Conservation (phyloP, 1,284 basidiomycete genomes). For the Coniferiporia weirii region DNA sequence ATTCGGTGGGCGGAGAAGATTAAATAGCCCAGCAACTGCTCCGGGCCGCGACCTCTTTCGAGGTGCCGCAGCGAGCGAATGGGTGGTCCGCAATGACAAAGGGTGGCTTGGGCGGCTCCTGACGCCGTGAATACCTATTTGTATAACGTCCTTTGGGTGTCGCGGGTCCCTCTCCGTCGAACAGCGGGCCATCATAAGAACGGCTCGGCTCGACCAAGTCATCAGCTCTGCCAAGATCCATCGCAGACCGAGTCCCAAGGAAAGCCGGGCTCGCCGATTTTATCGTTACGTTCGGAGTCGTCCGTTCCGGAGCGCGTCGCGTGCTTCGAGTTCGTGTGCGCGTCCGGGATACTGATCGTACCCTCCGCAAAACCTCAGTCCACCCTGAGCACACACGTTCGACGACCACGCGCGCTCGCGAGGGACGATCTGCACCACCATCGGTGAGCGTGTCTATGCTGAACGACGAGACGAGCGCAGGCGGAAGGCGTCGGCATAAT, state of each 20-base stretch:
- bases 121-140: too few relatives aligned
- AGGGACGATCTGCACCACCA: not conserved
- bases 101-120: too few relatives aligned
- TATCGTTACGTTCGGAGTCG: not conserved
- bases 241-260: not conserved
- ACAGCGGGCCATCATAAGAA: not conserved
- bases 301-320: not conserved
- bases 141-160: too few relatives aligned
- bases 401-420: not conserved
- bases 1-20: too few relatives aligned
- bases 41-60: too few relatives aligned
- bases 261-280: not conserved
- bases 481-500: not conserved
- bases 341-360: not conserved
- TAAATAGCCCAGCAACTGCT: too few relatives aligned
- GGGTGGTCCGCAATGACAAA: too few relatives aligned
- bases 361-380: not conserved
- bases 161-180: too few relatives aligned
- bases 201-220: not conserved
- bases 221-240: not conserved
- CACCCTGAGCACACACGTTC: constrained; percentile 1
- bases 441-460: constrained; percentile 14
- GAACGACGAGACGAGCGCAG: constrained; percentile 17
- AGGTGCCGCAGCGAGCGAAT: too few relatives aligned
- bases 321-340: not conserved